Percentiles rank a stretch among this genome's conserved stretches.
Conservation (phyloP, 1,284 basidiomycete genomes). For the Sanguinoderma infundibulare region DNA sequence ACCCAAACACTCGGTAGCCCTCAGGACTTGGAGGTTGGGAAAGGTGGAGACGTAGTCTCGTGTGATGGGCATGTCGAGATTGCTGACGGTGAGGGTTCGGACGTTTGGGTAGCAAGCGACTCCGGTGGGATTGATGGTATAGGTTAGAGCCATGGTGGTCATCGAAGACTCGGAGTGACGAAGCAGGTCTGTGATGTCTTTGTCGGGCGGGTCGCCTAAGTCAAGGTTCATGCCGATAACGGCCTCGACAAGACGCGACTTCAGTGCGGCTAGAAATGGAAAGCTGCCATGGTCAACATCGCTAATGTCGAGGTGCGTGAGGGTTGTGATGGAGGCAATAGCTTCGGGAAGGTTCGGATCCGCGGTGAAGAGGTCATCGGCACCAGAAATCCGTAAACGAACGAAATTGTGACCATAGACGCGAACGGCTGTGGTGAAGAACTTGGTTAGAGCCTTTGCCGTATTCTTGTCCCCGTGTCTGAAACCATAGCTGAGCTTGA, state of each 20-base stretch:
- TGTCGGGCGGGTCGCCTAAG: not conserved
- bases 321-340: not conserved
- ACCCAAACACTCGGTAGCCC: too few species aligned
- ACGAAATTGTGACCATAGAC: not conserved
- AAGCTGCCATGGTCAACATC: not conserved
- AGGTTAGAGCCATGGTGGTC: not conserved
- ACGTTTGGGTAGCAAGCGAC: not conserved
- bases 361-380: not conserved
- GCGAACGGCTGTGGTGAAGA: not conserved
- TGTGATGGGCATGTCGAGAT: not conserved
- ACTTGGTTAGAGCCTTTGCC: not conserved
- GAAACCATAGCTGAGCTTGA: not conserved
- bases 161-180: not conserved
- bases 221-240: not conserved
- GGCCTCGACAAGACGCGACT: not conserved
- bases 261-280: too few species aligned
- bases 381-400: not conserved
- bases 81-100: not conserved
- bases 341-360: not conserved
- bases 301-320: not conserved
- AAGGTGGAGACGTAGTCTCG: not conserved
- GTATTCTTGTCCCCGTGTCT: not conserved
- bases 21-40: not conserved
- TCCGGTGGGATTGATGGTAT: not conserved
- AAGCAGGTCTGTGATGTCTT: not conserved